Base-by-base conservation (phyloP, 1,284 basidiomycete genomes). In the Apiotrichum domesticum region DNA sequence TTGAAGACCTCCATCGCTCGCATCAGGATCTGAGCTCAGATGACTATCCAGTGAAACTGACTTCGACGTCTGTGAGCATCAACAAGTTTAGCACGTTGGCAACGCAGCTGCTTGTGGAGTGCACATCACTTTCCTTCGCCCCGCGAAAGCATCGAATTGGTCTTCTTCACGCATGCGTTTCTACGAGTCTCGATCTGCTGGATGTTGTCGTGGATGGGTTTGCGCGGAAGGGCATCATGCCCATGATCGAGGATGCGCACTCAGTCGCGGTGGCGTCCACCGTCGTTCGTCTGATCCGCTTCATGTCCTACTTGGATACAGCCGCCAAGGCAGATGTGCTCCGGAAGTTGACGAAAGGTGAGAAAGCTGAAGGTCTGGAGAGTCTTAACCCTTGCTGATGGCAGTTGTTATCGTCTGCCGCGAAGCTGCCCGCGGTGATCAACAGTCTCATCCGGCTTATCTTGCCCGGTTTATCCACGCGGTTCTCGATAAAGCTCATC, bases 221-320 rank as follows among this genome's bases (percentile, higher is more conserved):
- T 39, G 62, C 57, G 3, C 58, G 62, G 34, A 58, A 61, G 51
- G 62, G 59, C 32, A 60, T 63, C 57, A 63, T 63, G 62, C 62
- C 62, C 1, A 59, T 63, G 59, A 63, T 63, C 29, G 62, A 63
- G 54, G 62, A 63, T 43, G 62, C 62, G 3, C 62, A 63, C 35
- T 61, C 59, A 9, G 62, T 63, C 6, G 59, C 59, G 2, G 62
- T 63, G 6, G 62, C 62, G 44, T 63, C 62, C 1, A 61, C 62
- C 0, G 54, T 55, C 6, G 62, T 63, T 11, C 59, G 62, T 7
- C 51, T 63, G 11, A 51, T 63, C 21, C 52, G 62, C 1, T 63
- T 63, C 55, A 55, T 61, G 48, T 6, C 55, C 32, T 63, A 63
- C 35, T 57, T 63, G 34, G 62, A 63, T 15, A 7, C 50, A 1